Conservation (phyloP, 139 green algal genomes). For the Micromonas commoda region DNA sequence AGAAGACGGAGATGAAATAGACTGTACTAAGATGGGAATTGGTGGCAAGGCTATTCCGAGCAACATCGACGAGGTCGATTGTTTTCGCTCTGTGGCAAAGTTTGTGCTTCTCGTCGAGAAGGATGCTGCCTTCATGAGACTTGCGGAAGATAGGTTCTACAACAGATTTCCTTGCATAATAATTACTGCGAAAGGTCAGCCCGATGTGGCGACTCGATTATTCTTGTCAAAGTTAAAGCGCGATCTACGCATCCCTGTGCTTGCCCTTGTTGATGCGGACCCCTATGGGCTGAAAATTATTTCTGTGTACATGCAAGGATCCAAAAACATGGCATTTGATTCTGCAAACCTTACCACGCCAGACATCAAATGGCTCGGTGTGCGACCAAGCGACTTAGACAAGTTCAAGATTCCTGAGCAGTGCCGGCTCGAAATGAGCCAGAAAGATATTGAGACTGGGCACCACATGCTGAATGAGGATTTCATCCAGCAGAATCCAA, state of each 20-base stretch:
- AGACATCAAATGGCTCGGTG: constrained; percentile 86
- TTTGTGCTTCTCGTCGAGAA: constrained; percentile 98
- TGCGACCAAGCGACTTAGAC: constrained; percentile 62
- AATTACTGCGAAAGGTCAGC: constrained; percentile 93
- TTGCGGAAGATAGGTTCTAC: constrained; percentile 95
- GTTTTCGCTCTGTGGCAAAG: constrained; percentile 70
- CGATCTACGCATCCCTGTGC: constrained; percentile 81
- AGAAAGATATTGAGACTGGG: constrained; percentile 55
- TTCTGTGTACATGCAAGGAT: constrained; percentile 81
- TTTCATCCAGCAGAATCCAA: constrained; percentile 82
- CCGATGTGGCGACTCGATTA: constrained; percentile 87
- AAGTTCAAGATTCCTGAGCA: constrained; percentile 85
- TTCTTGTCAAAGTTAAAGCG: constrained; percentile 82
- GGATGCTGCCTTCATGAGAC: constrained; percentile 93
- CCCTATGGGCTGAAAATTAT: constrained; percentile 96
- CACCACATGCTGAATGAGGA: constrained; percentile 85
- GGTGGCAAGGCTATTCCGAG: constrained; percentile 93
- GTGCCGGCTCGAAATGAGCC: constrained; percentile 88
- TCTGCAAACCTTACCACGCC: constrained; percentile 86
- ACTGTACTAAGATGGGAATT: constrained; percentile 90
- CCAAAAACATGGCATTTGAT: constrained; percentile 86
- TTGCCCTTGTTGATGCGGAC: constrained; percentile 87
- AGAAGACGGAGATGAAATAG: constrained; percentile 88
- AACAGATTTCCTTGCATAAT: constrained; percentile 96
- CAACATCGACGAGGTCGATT: constrained; percentile 85